These are phyloP conservation scores for Lactarius hengduanensis DNA, from an alignment of 768 basidiomycete species.

Conservation along the genomic window DNA sequence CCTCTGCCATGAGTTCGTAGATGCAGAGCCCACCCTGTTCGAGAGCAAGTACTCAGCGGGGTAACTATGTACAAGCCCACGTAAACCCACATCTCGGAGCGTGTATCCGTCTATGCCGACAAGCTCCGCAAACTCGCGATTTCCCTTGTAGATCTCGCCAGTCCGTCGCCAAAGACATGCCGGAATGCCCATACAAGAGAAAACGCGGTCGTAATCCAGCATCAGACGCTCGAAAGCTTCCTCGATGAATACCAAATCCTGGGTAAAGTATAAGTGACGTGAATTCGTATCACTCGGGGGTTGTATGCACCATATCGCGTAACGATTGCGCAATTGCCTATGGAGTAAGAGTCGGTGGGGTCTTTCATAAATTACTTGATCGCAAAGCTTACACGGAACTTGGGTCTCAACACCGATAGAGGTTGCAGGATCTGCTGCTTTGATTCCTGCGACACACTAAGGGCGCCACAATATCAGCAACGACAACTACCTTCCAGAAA, in stretches of 20 bases:
- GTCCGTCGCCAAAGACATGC: conserved; percentile 96
- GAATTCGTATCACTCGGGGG: conserved; percentile 4
- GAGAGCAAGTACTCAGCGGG: background rate
- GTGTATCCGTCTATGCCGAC: conserved; percentile 84
- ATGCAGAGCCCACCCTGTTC: conserved; percentile 85
- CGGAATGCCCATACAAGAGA: conserved; percentile 94
- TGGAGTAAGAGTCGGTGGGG: conserved; percentile 7
- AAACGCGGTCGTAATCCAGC: conserved; percentile 92
- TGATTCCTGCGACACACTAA: conserved; percentile 84
- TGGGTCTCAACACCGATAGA: conserved; percentile 78
- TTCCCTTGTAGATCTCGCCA: conserved; percentile 98
- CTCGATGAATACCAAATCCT: conserved; percentile 97
- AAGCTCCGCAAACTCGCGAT: conserved; percentile 91
- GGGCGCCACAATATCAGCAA: conserved; percentile 7
- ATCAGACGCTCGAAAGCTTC: conserved; percentile 95
- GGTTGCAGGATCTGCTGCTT: conserved; percentile 91
- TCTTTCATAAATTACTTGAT: conserved; percentile 10
- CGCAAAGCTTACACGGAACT: conserved; percentile 62
- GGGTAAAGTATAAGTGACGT: conserved; percentile 13
- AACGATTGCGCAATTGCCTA: conserved; percentile 83
- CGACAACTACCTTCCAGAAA: conserved; percentile 20
- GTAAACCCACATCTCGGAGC: conserved; percentile 71
- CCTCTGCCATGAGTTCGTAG: conserved; percentile 98
- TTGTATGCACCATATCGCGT: conserved; percentile 62
- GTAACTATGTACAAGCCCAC: background rate